A percentile compares a stretch with the other conserved stretches of the same genome.
Evolutionary conservation across 179 eudicot genomes (phyloP).

Genomic region (Pouteria campechiana): DNA sequence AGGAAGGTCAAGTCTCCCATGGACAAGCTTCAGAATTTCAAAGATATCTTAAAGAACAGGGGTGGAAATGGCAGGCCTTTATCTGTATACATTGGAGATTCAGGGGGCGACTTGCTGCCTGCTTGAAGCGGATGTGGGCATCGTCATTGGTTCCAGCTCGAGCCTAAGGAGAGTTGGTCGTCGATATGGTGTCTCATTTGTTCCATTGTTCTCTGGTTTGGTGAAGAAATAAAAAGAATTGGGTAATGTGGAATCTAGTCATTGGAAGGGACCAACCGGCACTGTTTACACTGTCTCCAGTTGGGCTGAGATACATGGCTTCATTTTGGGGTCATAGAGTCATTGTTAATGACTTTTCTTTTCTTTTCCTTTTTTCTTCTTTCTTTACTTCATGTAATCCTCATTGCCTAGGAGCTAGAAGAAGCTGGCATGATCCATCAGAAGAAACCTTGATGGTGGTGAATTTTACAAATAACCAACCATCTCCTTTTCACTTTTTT

Average conservation of each 20-base stretch:
- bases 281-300: constrained; percentile 65
- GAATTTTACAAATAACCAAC: too few relatives aligned
- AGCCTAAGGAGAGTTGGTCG: constrained; percentile 62
- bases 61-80: constrained; percentile 22
- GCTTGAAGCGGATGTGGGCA: constrained; percentile 79
- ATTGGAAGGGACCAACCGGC: constrained; percentile 62
- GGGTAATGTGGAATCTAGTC: constrained; percentile 19
- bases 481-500: too few relatives aligned
- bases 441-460: too few relatives aligned
- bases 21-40: constrained; percentile 60
- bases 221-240: constrained; percentile 51
- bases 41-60: constrained; percentile 29
- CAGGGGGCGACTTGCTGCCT: constrained; percentile 92
- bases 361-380: too few relatives aligned
- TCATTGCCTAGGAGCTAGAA: too few relatives aligned
- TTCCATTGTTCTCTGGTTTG: constrained; percentile 58
- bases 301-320: constrained; percentile 85
- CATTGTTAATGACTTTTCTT: too few relatives aligned
- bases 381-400: too few relatives aligned
- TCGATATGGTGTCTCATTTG: constrained; percentile 70
- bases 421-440: too few relatives aligned
- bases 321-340: constrained; percentile 58
- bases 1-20: constrained; percentile 67
- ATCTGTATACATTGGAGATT: constrained; percentile 75
- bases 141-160: constrained; percentile 66